A percentile compares a stretch with the other conserved stretches of the same genome.
Conservation (phyloP, 106 monocot genomes). For the Xerophyta viscosa region DNA sequence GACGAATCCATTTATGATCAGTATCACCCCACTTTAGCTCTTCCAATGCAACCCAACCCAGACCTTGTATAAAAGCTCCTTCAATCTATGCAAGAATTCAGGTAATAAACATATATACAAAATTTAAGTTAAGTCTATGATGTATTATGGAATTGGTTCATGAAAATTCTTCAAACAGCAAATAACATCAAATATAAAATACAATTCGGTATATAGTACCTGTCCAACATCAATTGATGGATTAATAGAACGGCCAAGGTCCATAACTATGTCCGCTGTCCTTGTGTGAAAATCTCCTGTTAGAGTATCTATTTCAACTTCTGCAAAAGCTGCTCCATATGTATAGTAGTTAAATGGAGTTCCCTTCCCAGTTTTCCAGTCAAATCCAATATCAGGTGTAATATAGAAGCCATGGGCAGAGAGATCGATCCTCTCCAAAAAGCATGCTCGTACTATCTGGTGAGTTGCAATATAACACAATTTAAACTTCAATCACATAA, state of each 20-base stretch:
- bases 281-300: conserved; percentile 90
- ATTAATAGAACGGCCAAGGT: conserved; percentile 87
- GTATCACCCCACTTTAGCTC: conserved; percentile 98
- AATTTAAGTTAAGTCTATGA: too few species aligned
- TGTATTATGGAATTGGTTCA: too few species aligned
- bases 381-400: conserved; percentile 77
- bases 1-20: conserved; percentile 83
- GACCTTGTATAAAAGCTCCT: conserved; percentile 95
- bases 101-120: too few species aligned
- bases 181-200: not conserved
- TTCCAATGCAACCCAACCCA: conserved; percentile 93
- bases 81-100: conserved; percentile 44
- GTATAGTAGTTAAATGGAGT: conserved; percentile 72
- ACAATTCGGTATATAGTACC: conserved; percentile 22
- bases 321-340: conserved; percentile 88
- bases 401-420: conserved; percentile 97
- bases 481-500: too few species aligned
- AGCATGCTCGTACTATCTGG: conserved; percentile 69
- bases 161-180: not conserved
- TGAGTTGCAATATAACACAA: too few species aligned
- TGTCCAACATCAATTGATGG: conserved; percentile 95
- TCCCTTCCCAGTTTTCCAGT: conserved; percentile 65
- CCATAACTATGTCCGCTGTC: conserved; percentile 79
- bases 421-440: conserved; percentile 76
- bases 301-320: conserved; percentile 90